Percentiles rank a stretch among this genome's conserved stretches.
Conservation (phyloP, 2,329 filamentous ascomycete species). For the Diplodia scrobiculata region DNA sequence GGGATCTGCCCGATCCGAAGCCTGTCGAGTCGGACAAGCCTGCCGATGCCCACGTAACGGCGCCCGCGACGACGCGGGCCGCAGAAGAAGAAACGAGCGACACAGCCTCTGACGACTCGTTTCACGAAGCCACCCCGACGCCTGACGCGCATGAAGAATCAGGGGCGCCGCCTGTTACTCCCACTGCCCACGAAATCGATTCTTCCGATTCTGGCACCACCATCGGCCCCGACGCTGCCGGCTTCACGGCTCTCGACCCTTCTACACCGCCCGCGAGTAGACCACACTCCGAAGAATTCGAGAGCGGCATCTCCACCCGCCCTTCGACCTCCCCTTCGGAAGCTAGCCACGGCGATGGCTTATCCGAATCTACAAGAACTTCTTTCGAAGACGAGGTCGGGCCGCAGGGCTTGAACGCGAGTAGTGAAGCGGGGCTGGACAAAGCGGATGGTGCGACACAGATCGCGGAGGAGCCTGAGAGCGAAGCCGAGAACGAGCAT, state of each 20-base stretch:
- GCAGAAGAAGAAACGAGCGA: slow-evolving; percentile 9
- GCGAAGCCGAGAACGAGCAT: background rate
- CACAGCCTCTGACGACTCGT: background rate
- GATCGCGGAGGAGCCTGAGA: background rate
- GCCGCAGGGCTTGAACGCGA: background rate
- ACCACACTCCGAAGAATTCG: slow-evolving; percentile 24
- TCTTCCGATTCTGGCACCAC: slow-evolving; percentile 41
- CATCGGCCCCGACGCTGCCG: slow-evolving; percentile 35
- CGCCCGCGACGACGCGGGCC: background rate
- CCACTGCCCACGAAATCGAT: slow-evolving; percentile 31
- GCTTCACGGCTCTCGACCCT: background rate
- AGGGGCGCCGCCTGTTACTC: slow-evolving; percentile 10
- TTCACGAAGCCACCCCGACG: slow-evolving; percentile 12
- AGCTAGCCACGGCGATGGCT: slow-evolving; percentile 38
- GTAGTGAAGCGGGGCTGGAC: background rate
- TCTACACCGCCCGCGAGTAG: background rate
- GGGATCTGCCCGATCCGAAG: slow-evolving; percentile 2
- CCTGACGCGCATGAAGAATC: background rate
- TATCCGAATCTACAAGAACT: slow-evolving; percentile 42
- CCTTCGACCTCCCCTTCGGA: slow-evolving; percentile 45
- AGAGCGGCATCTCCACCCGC: slow-evolving; percentile 37
- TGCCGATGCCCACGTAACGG: background rate
- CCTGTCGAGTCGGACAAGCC: background rate
- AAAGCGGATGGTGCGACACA: background rate
- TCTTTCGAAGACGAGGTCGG: slow-evolving; percentile 42